A percentile compares a stretch with the other conserved stretches of the same genome.
phyloP scores from a whole-genome alignment of 73 alveolate genomes.

The Stentor coeruleus region DNA sequence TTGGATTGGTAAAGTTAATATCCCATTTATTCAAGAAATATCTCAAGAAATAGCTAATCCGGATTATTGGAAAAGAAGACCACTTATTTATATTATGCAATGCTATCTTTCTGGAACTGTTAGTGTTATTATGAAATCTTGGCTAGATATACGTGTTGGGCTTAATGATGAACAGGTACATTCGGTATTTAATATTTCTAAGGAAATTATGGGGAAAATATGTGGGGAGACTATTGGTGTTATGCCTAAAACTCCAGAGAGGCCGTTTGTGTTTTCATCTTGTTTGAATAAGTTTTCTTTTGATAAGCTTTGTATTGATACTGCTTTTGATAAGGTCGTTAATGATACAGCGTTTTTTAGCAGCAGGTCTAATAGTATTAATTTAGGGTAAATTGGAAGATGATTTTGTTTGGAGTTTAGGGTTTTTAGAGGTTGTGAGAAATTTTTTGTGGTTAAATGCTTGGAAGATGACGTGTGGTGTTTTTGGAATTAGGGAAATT shows the following conservation, averaged over 20 bases:
- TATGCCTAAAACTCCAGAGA: too few relatives aligned
- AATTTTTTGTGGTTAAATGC: too few relatives aligned
- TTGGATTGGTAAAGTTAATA: not conserved
- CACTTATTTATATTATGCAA: not conserved
- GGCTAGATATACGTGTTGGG: not conserved
- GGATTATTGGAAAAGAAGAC: conserved; percentile 1
- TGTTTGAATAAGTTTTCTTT: not conserved
- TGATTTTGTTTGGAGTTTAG: too few relatives aligned
- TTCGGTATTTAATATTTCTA: not conserved
- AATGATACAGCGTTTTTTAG: too few relatives aligned
- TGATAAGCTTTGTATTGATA: not conserved
- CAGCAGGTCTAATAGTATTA: too few relatives aligned
- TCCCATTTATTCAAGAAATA: not conserved
- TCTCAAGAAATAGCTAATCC: not conserved
- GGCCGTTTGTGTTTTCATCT: not conserved
- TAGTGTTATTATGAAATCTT: not conserved
- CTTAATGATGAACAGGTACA: not conserved
- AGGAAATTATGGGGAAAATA: not conserved
- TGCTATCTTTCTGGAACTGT: not conserved
- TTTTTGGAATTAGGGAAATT: too few relatives aligned
- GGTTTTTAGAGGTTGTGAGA: too few relatives aligned
- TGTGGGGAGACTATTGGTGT: not conserved
- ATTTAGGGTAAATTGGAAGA: too few relatives aligned
- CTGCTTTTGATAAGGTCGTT: too few relatives aligned
- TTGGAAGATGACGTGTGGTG: too few relatives aligned